A percentile compares a stretch with the other conserved stretches of the same genome.
Evolutionary conservation across 106 monocot species (phyloP).

Genomic region (Agapanthus africanus): DNA sequence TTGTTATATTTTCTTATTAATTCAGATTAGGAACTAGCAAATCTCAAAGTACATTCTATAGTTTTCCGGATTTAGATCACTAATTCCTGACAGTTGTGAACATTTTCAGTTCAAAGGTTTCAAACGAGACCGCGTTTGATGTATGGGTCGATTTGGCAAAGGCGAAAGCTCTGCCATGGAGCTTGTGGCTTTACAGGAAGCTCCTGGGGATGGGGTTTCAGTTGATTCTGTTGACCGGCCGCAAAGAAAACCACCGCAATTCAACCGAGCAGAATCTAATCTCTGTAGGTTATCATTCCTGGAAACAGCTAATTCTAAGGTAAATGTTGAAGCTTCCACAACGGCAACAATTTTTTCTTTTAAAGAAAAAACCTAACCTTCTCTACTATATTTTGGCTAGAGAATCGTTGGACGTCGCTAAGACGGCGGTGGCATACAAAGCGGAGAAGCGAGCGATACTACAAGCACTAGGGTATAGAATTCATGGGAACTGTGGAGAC

Average conservation of each 20-base stretch:
- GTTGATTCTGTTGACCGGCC: slow-evolving; percentile 20
- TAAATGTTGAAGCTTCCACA: neutral
- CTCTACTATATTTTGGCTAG: neutral
- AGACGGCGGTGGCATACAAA: slow-evolving; percentile 40
- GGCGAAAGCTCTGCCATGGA: slow-evolving; percentile 16
- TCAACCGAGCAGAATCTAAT: slow-evolving; percentile 19
- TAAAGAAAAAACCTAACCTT: too few species aligned
- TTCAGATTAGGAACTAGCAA: too few species aligned
- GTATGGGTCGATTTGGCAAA: slow-evolving; percentile 3
- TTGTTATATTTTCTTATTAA: too few species aligned
- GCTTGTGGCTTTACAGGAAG: slow-evolving; percentile 27
- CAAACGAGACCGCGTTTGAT: slow-evolving; percentile 1
- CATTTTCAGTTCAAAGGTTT: neutral
- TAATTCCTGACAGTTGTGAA: neutral
- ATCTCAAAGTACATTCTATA: too few species aligned
- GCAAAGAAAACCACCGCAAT: slow-evolving; percentile 22
- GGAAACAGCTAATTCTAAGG: slow-evolving; percentile 19
- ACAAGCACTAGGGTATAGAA: slow-evolving; percentile 31
- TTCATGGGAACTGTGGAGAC: slow-evolving; percentile 49
- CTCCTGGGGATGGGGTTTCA: slow-evolving; percentile 18
- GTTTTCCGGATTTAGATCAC: too few species aligned
- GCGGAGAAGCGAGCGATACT: slow-evolving; percentile 39
- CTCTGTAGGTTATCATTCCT: slow-evolving; percentile 14
- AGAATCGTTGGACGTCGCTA: slow-evolving; percentile 24
- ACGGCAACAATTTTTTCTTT: too few species aligned